These are phyloP conservation scores for Hemisphaericaspora xylofermentans DNA, from an alignment of 1,139 yeast genomes.

Conservation along the genomic window DNA sequence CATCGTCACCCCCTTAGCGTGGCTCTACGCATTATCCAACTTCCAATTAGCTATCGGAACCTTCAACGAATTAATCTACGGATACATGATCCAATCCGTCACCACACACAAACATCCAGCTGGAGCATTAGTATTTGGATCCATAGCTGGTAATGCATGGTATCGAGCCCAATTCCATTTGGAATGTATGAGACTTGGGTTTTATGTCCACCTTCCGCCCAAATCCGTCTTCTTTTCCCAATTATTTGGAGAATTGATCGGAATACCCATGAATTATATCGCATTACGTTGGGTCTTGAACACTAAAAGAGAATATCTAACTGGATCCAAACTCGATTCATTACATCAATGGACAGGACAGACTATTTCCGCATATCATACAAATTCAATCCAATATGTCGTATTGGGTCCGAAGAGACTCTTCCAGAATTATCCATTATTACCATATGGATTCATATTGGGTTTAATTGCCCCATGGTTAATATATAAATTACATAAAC, in stretches of 20 bases:
- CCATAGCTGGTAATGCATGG: slow-evolving; percentile 55
- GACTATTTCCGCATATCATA: slow-evolving; percentile 36
- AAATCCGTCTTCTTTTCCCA: slow-evolving; percentile 47
- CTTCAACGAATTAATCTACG: slow-evolving; percentile 49
- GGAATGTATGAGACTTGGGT: slow-evolving; percentile 49
- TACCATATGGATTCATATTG: slow-evolving; percentile 45
- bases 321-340: slow-evolving; percentile 42
- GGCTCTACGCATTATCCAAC: slow-evolving; percentile 51
- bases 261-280: slow-evolving; percentile 49
- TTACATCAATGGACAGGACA: slow-evolving; percentile 57
- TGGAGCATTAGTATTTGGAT: slow-evolving; percentile 49
- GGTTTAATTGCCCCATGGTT: slow-evolving; percentile 40
- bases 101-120: slow-evolving; percentile 39
- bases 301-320: slow-evolving; percentile 37
- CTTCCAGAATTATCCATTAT: slow-evolving; percentile 37
- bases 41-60: slow-evolving; percentile 54
- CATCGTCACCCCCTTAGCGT: slow-evolving; percentile 49
- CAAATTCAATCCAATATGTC: slow-evolving; percentile 52
- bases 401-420: slow-evolving; percentile 47
- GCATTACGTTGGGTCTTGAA: slow-evolving; percentile 46
- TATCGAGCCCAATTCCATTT: slow-evolving; percentile 51
- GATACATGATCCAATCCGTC: slow-evolving; percentile 41
- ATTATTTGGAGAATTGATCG: slow-evolving; percentile 49
- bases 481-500: slow-evolving; percentile 29
- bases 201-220: slow-evolving; percentile 50